These are phyloP conservation scores for Cladosporium austrohemisphaericum DNA, from an alignment of 2,329 filamentous ascomycete species.

Conservation along the genomic window DNA sequence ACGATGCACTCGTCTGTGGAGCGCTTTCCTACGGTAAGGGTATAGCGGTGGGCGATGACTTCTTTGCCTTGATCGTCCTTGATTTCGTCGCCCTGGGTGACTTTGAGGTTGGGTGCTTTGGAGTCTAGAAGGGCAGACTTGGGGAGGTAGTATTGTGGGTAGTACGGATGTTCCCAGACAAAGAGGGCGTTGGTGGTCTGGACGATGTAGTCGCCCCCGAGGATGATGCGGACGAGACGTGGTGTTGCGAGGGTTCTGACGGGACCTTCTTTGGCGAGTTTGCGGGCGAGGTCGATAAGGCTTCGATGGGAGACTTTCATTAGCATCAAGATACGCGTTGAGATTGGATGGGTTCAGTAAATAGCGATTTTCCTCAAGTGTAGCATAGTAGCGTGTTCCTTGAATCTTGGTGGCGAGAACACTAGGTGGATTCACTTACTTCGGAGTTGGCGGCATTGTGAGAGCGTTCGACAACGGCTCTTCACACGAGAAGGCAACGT, in stretches of 20 bases:
- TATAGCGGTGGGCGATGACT: constrained; percentile 24
- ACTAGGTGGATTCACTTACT: not conserved
- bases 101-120: constrained; percentile 15
- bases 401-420: too few relatives aligned
- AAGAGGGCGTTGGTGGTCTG: constrained; percentile 32
- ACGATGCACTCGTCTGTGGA: constrained; percentile 21
- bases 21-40: constrained; percentile 21
- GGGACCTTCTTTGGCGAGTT: constrained; percentile 40
- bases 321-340: not conserved
- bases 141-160: constrained; percentile 43
- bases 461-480: too few relatives aligned
- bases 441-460: constrained; percentile 6
- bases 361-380: too few relatives aligned
- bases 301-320: constrained; percentile 27
- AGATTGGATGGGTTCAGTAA: too few relatives aligned
- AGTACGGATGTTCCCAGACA: constrained; percentile 45
- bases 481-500: too few relatives aligned
- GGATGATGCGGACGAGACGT: constrained; percentile 32
- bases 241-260: constrained; percentile 30
- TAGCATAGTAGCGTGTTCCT: too few relatives aligned
- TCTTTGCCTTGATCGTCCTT: constrained; percentile 16
- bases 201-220: constrained; percentile 33
- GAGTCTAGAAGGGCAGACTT: constrained; percentile 16
- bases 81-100: constrained; percentile 23
- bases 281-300: constrained; percentile 39